phyloP scores from a whole-genome alignment of 805 yeast genomes.

The Tetrapisispora fleetii region DNA sequence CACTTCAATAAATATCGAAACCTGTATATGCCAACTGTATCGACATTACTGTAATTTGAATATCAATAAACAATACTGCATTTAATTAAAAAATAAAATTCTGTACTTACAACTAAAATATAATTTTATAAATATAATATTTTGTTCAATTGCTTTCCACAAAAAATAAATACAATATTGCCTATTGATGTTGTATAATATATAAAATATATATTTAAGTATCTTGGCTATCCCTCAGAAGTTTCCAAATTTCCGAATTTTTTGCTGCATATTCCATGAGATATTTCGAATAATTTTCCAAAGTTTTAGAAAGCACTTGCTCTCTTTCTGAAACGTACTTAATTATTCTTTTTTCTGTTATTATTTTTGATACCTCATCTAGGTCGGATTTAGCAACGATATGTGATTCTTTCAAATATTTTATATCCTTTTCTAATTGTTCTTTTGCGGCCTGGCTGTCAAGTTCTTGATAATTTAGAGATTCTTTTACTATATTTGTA shows the following conservation, averaged over 20 bases:
- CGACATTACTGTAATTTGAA: not conserved
- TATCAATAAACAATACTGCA: not conserved
- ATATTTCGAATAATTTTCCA: constrained; percentile 22
- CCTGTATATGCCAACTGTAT: not conserved
- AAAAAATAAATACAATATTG: too few relatives aligned
- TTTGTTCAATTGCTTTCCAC: too few relatives aligned
- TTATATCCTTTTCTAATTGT: constrained; percentile 19
- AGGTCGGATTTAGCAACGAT: constrained; percentile 25
- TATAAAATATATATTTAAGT: not conserved
- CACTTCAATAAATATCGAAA: constrained; percentile 16
- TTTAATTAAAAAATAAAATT: not conserved
- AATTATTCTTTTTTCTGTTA: constrained; percentile 27
- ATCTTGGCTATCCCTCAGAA: constrained; percentile 8
- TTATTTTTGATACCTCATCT: constrained; percentile 21
- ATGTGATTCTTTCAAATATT: constrained; percentile 14
- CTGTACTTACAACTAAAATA: too few relatives aligned
- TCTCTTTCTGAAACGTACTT: constrained; percentile 19
- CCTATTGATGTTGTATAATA: not conserved
- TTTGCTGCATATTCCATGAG: constrained; percentile 23
- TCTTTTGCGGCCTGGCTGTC: constrained; percentile 16
- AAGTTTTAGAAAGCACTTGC: constrained; percentile 15
- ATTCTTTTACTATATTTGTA: constrained; percentile 26
- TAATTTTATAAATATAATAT: too few relatives aligned
- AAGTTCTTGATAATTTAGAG: constrained; percentile 24
- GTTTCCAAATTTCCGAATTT: constrained; percentile 24